Conservation (phyloP, 2,329 filamentous ascomycete species). For the Phialophora verrucosa region DNA sequence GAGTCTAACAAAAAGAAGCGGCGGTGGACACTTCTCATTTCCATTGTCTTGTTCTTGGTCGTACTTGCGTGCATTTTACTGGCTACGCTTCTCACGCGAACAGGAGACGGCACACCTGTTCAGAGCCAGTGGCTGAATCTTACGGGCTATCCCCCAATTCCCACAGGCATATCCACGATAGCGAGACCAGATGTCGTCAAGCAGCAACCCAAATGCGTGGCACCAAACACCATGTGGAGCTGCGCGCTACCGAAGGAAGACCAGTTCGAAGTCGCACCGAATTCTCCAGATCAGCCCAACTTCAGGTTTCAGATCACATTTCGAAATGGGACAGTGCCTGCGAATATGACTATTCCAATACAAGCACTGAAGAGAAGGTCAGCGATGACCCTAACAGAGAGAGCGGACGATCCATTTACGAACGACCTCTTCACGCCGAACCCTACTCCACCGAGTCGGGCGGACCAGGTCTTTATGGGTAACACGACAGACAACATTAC, state of each 20-base stretch:
- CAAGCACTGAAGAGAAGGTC: conserved; percentile 45
- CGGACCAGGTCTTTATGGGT: conserved; percentile 81
- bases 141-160: conserved; percentile 84
- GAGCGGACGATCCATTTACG: conserved; percentile 45
- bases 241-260: conserved; percentile 82
- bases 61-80: conserved; percentile 58
- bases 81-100: conserved; percentile 61
- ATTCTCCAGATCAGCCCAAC: conserved; percentile 71
- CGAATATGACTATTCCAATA: conserved; percentile 66
- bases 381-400: conserved; percentile 46
- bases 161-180: conserved; percentile 80
- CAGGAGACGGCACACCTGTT: conserved; percentile 50
- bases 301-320: conserved; percentile 77
- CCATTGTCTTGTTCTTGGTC: conserved; percentile 58
- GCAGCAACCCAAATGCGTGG: conserved; percentile 71
- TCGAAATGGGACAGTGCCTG: conserved; percentile 57
- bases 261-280: conserved; percentile 67
- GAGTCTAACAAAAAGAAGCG: conserved; percentile 52
- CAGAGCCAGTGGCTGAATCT: conserved; percentile 77
- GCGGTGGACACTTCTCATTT: conserved; percentile 59
- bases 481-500: conserved; percentile 80
- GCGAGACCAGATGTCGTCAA: conserved; percentile 71
- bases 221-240: conserved; percentile 79
- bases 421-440: conserved; percentile 50
- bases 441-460: conserved; percentile 57